These are phyloP conservation scores for Fusarium chaquense DNA, from an alignment of 2,329 filamentous ascomycete genomes.

Conservation along the genomic window DNA sequence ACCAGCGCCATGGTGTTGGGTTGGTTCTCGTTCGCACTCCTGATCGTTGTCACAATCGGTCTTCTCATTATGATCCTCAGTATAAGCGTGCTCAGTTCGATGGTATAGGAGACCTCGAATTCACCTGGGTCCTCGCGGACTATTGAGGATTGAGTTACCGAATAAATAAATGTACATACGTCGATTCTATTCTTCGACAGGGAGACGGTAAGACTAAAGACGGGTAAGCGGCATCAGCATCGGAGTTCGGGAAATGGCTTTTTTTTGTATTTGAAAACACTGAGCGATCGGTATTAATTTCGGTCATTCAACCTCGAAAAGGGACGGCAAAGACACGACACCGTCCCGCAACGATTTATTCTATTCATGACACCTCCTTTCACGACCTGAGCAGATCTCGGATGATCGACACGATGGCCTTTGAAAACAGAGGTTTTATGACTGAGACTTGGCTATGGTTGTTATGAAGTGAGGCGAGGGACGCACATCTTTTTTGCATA, in stretches of 20 bases:
- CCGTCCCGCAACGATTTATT: conserved; percentile 23
- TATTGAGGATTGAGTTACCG: conserved; percentile 34
- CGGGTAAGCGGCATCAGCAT: conserved; percentile 51
- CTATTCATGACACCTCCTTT: not conserved
- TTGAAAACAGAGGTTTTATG: conserved; percentile 32
- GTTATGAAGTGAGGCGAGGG: conserved; percentile 32
- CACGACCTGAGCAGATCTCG: not conserved
- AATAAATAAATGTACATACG: conserved; percentile 44
- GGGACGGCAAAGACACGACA: conserved; percentile 31
- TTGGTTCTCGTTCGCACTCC: conserved; percentile 94
- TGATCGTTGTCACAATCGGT: conserved; percentile 96
- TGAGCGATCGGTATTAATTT: conserved; percentile 42
- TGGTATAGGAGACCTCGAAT: conserved; percentile 52
- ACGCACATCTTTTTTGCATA: conserved; percentile 42
- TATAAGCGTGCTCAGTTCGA: conserved; percentile 80
- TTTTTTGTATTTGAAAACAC: conserved; percentile 44
- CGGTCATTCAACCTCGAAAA: conserved; percentile 37
- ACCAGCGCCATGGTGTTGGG: conserved; percentile 95
- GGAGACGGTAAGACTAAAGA: conserved; percentile 42
- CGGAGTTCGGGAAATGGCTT: conserved; percentile 50
- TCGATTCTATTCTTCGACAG: conserved; percentile 32
- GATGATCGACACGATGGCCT: conserved; percentile 29
- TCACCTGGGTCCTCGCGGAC: conserved; percentile 30
- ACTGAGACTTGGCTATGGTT: conserved; percentile 1
- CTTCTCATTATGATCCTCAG: conserved; percentile 96